A percentile compares a stretch with the other conserved stretches of the same genome.
Evolutionary conservation across 176 grass and related monocot genomes (phyloP).

Genomic region (Musa troglodytarum): DNA sequence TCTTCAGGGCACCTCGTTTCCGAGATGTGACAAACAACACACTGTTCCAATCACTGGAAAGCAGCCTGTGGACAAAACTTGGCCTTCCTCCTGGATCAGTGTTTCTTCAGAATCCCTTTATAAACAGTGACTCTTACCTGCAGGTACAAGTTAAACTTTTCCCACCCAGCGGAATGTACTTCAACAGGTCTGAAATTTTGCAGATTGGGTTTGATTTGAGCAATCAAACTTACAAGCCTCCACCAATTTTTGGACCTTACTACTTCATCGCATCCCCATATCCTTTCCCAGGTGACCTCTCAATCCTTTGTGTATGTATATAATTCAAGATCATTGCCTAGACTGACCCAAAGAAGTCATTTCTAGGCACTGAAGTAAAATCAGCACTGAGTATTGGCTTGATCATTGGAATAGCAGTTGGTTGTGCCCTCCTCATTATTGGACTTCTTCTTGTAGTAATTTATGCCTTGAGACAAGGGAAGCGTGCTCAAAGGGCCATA

Average conservation of each 20-base stretch:
- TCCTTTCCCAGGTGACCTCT: slow-evolving; percentile 29
- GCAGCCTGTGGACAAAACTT: slow-evolving; percentile 19
- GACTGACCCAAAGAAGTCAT: slow-evolving; percentile 2
- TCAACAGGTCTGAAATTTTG: slow-evolving; percentile 39
- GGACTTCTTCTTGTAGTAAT: slow-evolving; percentile 40
- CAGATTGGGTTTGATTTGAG: slow-evolving; percentile 34
- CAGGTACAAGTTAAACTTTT: slow-evolving; percentile 33
- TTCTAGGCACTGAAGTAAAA: slow-evolving; percentile 23
- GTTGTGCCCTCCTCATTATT: slow-evolving; percentile 47
- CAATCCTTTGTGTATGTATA: neutral
- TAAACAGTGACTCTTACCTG: slow-evolving; percentile 27
- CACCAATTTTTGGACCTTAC: slow-evolving; percentile 35
- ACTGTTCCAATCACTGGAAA: slow-evolving; percentile 30
- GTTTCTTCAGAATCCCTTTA: slow-evolving; percentile 31
- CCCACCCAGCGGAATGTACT: slow-evolving; percentile 24
- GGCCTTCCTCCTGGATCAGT: slow-evolving; percentile 29
- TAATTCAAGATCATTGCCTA: slow-evolving; percentile 1
- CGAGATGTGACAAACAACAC: slow-evolving; percentile 26
- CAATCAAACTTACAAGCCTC: slow-evolving; percentile 37
- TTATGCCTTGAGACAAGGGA: slow-evolving; percentile 58
- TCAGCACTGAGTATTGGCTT: slow-evolving; percentile 16
- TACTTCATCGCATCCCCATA: slow-evolving; percentile 39
- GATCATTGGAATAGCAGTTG: slow-evolving; percentile 37
- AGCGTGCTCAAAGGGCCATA: slow-evolving; percentile 49
- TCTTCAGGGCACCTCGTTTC: slow-evolving; percentile 34